A percentile compares a stretch with the other conserved stretches of the same genome.
phyloP scores from a whole-genome alignment of 495 filamentous ascomycete species.

The Podospora pseudopauciseta region DNA sequence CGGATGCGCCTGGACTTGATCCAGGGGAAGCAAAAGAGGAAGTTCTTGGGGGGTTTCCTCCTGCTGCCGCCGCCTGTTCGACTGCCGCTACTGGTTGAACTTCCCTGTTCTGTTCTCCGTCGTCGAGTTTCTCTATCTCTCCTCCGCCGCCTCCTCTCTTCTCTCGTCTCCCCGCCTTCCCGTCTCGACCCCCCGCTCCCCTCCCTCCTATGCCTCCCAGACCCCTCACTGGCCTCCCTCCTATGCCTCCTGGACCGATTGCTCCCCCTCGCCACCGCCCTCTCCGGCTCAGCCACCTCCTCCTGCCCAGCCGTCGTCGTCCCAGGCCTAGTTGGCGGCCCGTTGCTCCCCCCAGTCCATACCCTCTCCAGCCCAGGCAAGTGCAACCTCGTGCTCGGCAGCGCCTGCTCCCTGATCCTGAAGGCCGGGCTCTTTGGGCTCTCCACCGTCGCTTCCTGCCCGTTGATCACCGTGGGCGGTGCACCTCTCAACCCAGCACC shows the following conservation, averaged over 20 bases:
- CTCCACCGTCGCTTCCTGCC: slow-evolving; percentile 10
- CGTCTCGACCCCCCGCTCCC: slow-evolving; percentile 19
- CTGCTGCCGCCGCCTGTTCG: neutral
- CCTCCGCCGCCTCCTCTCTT: neutral
- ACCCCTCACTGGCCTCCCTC: slow-evolving; percentile 9
- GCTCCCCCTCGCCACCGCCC: slow-evolving; percentile 16
- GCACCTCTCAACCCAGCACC: slow-evolving; percentile 27
- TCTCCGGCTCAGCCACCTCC: slow-evolving; percentile 13
- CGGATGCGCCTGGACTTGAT: slow-evolving; percentile 51
- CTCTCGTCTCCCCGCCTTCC: slow-evolving; percentile 12
- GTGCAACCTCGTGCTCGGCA: slow-evolving; percentile 40
- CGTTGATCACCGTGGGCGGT: slow-evolving; percentile 24
- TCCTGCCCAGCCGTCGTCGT: neutral
- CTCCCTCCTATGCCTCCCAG: slow-evolving; percentile 21
- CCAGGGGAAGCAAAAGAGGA: slow-evolving; percentile 51
- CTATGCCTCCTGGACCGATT: neutral
- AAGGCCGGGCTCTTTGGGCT: slow-evolving; percentile 43
- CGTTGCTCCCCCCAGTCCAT: slow-evolving; percentile 33
- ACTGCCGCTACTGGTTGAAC: neutral
- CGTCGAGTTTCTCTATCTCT: neutral
- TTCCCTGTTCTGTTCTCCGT: neutral
- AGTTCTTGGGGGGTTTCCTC: slow-evolving; percentile 35
- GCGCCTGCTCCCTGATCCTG: slow-evolving; percentile 31
- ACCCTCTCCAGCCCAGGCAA: slow-evolving; percentile 39
- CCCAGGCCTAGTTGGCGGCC: slow-evolving; percentile 29